Evolutionary conservation across 768 basidiomycete genomes (phyloP), one percentile per base, ranked within the genome.

Genomic region (Lentinula sp.): DNA sequence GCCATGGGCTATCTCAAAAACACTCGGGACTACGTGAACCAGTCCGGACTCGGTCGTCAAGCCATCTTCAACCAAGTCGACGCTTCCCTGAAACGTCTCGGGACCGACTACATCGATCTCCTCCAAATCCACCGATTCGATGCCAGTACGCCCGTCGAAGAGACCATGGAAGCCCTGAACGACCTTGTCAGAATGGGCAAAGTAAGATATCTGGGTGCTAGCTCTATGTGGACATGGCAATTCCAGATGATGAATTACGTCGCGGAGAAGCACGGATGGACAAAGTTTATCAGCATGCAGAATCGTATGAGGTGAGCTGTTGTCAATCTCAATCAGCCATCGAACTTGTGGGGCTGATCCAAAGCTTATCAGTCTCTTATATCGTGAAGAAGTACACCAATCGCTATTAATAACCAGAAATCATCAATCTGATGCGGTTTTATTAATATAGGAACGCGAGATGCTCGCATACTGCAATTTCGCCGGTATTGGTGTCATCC

Each of bases 211-310:
- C 69, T 73, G 39, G 72, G 72, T 20, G 70, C 68, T 28, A 51
- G 59, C 28, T 60, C 59, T 45, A 77, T 77, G 77, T 66, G 70
- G 8, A 70, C 76, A 32, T 77, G 76, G 77, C 72, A 77, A 52
- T 77, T 78, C 43, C 70, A 71, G 46, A 63, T 66, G 46, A 64
- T 79, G 65, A 75, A 79, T 56, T 69, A 74, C 28, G 70, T 76
- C 1, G 79, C 79, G 3, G 62, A 67, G 37, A 67, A 67, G 58
- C 61, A 78, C 10, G 74, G 75, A 8, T 78, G 79, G 71, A 79
- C 81, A 8, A 75, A 70, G 57, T 84, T 83, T 61, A 72, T 81
- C 55, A 77, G 78, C 56, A 81, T 82, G 75, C 82, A 83, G 66
- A 73, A 48, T 7, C 46, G 46, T 23, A 48, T 48, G 46, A 48